phyloP scores from a whole-genome alignment of 192 early-diverging fungal genomes.

The Coemansia sp. region DNA sequence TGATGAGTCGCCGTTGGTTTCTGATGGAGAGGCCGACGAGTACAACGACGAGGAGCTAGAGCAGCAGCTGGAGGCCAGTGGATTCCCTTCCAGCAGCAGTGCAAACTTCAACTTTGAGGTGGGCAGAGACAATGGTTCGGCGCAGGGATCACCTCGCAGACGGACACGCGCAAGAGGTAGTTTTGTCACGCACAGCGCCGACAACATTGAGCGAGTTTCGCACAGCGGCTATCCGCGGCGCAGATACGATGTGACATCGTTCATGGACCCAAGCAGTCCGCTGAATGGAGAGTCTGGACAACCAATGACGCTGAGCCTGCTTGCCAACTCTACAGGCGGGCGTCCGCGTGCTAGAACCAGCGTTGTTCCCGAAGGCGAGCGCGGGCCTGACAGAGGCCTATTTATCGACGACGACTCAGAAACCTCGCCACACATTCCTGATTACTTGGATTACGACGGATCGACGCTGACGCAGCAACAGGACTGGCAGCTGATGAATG shows the following conservation, averaged over 20 bases:
- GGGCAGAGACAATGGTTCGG: slow-evolving; percentile 15
- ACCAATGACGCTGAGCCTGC: slow-evolving; percentile 39
- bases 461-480: slow-evolving; percentile 50
- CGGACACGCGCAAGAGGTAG: slow-evolving; percentile 20
- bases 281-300: slow-evolving; percentile 15
- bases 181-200: slow-evolving; percentile 18
- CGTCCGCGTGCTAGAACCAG: slow-evolving; percentile 24
- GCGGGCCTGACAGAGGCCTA: slow-evolving; percentile 4
- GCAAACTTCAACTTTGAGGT: slow-evolving; percentile 46
- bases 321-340: slow-evolving; percentile 15
- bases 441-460: slow-evolving; percentile 43
- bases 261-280: slow-evolving; percentile 50
- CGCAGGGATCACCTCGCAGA: slow-evolving; percentile 30
- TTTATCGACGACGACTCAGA: slow-evolving; percentile 1
- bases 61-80: slow-evolving; percentile 19
- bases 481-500: slow-evolving; percentile 54
- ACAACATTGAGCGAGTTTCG: slow-evolving; percentile 15
- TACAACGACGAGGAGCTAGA: slow-evolving; percentile 21
- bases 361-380: slow-evolving; percentile 8
- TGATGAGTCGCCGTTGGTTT: slow-evolving; percentile 25
- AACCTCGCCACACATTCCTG: slow-evolving; percentile 15
- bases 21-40: slow-evolving; percentile 17
- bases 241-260: slow-evolving; percentile 13
- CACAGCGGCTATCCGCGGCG: background rate
- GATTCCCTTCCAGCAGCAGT: slow-evolving; percentile 52